Evolutionary conservation across 345 rosid genomes (phyloP), one percentile per base, ranked within the genome.

Genomic region (Hibiscus mutabilis): DNA sequence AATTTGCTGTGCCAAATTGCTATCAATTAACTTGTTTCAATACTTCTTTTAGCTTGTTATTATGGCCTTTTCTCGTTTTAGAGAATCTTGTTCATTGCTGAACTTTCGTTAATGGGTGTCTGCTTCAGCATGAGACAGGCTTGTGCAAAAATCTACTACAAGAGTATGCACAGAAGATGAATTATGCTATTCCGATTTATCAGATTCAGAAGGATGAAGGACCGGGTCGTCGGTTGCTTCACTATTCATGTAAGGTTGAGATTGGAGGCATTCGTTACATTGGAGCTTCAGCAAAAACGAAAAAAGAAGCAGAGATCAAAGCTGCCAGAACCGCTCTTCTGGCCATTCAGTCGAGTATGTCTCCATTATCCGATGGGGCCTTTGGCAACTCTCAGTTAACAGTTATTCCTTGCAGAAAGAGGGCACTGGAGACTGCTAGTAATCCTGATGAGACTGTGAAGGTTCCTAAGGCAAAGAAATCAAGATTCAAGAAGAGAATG

Each of bases 101-200:
- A 74, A 60, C 55, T 75, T 22, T 6, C 14, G 18, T 31, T 46
- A 5, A 57, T 56, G 69, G 74, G 53, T 75, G 73, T 60, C 58
- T 47, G 12, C 37, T 82, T 74, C 85, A 95, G 99, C 90, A 86
- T 13, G 97, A 90, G 80, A 88, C 87, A n/a, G 97, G 96, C 18
- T 78, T 92, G 60, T 89, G 98, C 87, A 92, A 95, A 82, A 92
- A 90, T 76, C 83, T 95, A 61, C 91, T 95, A 69, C 96, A 90
- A 77, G 98, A 90, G 81, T 95, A 89, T 74, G 99, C 98, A 13
- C 98, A 92, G 76, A 95, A 90, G 84, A 92, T 86, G 99, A 92
- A 92, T 74, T 90, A 82, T 60, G 94, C 96, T 1, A 90, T 88
- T 74, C 98, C 98, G 5, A 0, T 84, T 27, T 95, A 95, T 72